Evolutionary conservation across 352 stramenopile species (phyloP), one percentile per base, ranked within the genome.

Genomic region (Plasmopara halstedii): DNA sequence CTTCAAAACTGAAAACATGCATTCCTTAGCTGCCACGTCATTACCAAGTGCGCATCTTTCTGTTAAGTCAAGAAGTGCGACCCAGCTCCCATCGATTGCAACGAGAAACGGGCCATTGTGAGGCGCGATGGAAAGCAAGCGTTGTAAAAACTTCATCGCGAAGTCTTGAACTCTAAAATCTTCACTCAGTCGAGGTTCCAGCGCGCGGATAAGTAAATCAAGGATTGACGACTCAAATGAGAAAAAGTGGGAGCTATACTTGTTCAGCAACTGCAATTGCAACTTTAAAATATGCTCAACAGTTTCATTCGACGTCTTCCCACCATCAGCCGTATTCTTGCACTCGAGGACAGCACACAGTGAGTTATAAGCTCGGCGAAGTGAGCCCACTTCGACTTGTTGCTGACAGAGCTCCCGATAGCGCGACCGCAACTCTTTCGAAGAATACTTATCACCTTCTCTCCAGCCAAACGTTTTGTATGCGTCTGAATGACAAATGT

Each of bases 231-330:
- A 86, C 45, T 90, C 69, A 47, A 67, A 90, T 9, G 73, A 87
- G 41, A 83, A 85, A 46, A 90, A 87, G 46, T 90, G 73, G 50
- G 80, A 79, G 27, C 62, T 73, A 26, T 85, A 90, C 35, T 85
- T 82, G 22, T 83, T 60, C 33, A 90, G 44, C 11, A 90, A 50
- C 31, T 76, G 73, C 19, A 83, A 19, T 38, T 87, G 75, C 2
- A 74, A 71, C 15, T 73, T 69, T 33, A 90, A 56, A 48, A 90
- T 85, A 23, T 63, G 78, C 32, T 85, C 63, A 20, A 87, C 55
- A n/a, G 85, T 67, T 44, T 90, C 78, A 27, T 80, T 62, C 9
- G 75, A 83, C 21, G 78, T 82, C 34, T 64, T 62, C 0, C 72
- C 75, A 3, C 65, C 67, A 31, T 70, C 59, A 18, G 54, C 46